phyloP scores from a whole-genome alignment of 306 rosid genomes.

The Sindora glabra region DNA sequence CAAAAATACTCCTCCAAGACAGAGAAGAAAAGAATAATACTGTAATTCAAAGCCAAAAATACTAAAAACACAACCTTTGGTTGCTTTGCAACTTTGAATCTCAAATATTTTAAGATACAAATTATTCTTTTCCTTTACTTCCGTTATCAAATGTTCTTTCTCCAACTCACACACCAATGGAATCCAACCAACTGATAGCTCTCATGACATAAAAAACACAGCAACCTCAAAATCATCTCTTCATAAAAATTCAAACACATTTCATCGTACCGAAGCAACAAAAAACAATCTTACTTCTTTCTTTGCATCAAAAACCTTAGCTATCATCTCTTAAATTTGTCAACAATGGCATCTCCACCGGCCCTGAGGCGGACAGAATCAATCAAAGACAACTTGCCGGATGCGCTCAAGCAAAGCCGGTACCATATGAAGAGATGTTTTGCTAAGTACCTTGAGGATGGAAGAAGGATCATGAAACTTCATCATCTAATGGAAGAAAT shows the following conservation, averaged over 20 bases:
- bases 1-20: neutral
- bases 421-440: constrained; percentile 79
- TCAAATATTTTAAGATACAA: neutral
- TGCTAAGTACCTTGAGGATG: constrained; percentile 65
- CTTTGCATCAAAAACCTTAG: neutral
- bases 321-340: neutral
- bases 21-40: constrained; percentile 57
- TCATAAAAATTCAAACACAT: constrained; percentile 24
- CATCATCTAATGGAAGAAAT: constrained; percentile 68
- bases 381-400: constrained; percentile 56
- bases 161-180: constrained; percentile 26
- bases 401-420: constrained; percentile 69
- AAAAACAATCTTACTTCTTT: neutral
- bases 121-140: constrained; percentile 41
- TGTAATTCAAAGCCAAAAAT: constrained; percentile 24
- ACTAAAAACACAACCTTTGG: constrained; percentile 1
- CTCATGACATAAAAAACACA: constrained; percentile 9
- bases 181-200: neutral
- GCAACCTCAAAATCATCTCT: constrained; percentile 15
- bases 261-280: neutral
- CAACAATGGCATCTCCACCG: constrained; percentile 45
- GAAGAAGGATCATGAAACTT: constrained; percentile 60
- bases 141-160: constrained; percentile 30
- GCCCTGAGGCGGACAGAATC: constrained; percentile 40
- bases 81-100: constrained; percentile 25